Evolutionary conservation across 192 early-diverging fungal species (phyloP).

Genomic region (Umbelopsis vinacea): DNA sequence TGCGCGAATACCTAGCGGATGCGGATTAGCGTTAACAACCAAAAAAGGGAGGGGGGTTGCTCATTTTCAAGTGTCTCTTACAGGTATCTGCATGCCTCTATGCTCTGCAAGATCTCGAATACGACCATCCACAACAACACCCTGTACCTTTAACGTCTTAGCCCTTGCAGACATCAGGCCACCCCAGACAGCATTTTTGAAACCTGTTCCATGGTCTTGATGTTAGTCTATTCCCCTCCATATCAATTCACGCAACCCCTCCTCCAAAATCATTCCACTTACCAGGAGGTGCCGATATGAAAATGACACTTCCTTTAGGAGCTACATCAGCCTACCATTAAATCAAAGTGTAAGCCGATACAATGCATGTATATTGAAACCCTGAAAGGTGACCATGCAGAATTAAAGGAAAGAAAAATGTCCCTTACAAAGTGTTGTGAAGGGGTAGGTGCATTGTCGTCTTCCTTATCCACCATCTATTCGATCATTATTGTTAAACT

Average conservation of each 20-base stretch:
- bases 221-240: conserved; percentile 22
- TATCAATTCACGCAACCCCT: not conserved
- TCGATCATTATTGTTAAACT: conserved; percentile 12
- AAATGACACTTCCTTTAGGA: conserved; percentile 50
- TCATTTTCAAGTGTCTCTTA: conserved; percentile 26
- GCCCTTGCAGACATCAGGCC: conserved; percentile 63
- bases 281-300: conserved; percentile 57
- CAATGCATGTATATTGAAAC: not conserved
- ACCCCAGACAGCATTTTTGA: conserved; percentile 62
- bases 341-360: not conserved
- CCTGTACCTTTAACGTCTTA: conserved; percentile 46
- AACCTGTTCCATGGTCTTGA: not conserved
- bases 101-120: conserved; percentile 61
- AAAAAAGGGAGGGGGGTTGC: not conserved
- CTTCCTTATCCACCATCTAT: conserved; percentile 52
- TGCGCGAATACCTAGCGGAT: conserved; percentile 56
- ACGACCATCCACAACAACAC: conserved; percentile 57
- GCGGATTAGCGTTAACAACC: too few relatives aligned
- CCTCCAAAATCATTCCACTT: not conserved
- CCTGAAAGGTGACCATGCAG: not conserved
- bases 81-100: conserved; percentile 50
- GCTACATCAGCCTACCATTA: conserved; percentile 48
- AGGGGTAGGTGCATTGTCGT: conserved; percentile 44
- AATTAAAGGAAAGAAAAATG: too few relatives aligned
- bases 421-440: conserved; percentile 39